phyloP scores from a whole-genome alignment of 148 eudicot species.

The Rhododendron simsii region DNA sequence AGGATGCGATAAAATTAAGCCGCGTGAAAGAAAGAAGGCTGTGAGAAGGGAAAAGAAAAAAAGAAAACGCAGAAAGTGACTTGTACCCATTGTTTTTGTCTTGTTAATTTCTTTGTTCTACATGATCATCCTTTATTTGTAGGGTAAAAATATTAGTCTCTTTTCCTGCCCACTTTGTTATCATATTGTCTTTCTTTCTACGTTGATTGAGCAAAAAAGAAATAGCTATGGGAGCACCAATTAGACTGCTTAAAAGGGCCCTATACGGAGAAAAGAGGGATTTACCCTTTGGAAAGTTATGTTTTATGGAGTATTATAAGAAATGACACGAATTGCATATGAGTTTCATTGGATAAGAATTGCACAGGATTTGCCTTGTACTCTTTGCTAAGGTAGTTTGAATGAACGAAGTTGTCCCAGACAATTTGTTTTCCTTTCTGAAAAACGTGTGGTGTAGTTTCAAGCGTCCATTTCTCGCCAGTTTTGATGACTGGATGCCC shows the following conservation, averaged over 20 bases:
- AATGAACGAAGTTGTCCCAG: constrained; percentile 4
- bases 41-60: neutral
- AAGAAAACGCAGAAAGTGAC: constrained; percentile 3
- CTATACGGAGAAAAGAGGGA: neutral
- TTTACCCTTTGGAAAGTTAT: neutral
- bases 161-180: constrained; percentile 14
- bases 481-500: neutral
- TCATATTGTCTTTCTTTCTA: constrained; percentile 17
- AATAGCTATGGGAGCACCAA: constrained; percentile 1
- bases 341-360: neutral
- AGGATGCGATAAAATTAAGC: neutral
- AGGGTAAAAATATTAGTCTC: constrained; percentile 6
- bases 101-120: constrained; percentile 1
- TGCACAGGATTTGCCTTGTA: neutral
- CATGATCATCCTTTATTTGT: constrained; percentile 11
- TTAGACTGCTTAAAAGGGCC: constrained; percentile 2
- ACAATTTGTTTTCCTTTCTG: neutral
- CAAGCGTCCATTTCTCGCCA: neutral
- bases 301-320: neutral
- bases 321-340: neutral
- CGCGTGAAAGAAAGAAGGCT: neutral
- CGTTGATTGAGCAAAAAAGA: constrained; percentile 16
- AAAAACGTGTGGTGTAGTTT: neutral
- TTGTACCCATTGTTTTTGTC: neutral
- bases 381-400: neutral